Conservation (phyloP, 805 yeast genomes). For the Pichia nanzhaoensis region DNA sequence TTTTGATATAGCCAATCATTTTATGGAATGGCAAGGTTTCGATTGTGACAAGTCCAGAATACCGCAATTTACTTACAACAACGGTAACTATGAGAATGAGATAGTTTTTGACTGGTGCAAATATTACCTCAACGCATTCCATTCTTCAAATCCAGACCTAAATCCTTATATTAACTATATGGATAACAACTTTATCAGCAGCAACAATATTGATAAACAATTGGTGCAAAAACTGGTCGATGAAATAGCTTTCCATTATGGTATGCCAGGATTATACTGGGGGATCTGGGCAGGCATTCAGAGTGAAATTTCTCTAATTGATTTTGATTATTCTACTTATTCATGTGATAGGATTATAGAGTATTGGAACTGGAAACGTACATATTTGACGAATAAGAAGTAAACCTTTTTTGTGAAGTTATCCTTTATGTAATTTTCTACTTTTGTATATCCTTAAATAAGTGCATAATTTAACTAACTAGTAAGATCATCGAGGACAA, state of each 20-base stretch:
- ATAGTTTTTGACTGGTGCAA: constrained; percentile 50
- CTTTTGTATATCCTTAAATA: no score
- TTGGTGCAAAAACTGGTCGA: constrained; percentile 39
- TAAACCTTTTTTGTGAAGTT: no score
- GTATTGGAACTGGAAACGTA: constrained; percentile 61
- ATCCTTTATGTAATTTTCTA: no score
- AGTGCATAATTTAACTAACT: background rate
- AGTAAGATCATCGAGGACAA: constrained; percentile 5
- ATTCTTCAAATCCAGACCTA: constrained; percentile 9
- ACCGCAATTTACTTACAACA: constrained; percentile 29
- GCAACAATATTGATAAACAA: background rate
- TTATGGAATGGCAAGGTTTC: constrained; percentile 79
- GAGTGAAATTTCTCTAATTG: constrained; percentile 59
- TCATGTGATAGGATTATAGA: constrained; percentile 55
- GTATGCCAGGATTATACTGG: constrained; percentile 81
- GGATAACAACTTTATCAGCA: constrained; percentile 11
- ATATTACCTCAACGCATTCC: constrained; percentile 37
- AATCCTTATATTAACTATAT: constrained; percentile 4
- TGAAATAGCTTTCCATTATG: constrained; percentile 59
- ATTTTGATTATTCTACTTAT: constrained; percentile 61
- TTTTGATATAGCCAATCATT: constrained; percentile 67
- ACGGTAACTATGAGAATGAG: constrained; percentile 35
- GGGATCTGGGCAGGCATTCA: constrained; percentile 81
- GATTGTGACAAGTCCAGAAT: constrained; percentile 57
- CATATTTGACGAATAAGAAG: constrained; percentile 14